phyloP scores from a whole-genome alignment of 1,284 basidiomycete genomes.

The Sporisorium iseilematis-ciliati region DNA sequence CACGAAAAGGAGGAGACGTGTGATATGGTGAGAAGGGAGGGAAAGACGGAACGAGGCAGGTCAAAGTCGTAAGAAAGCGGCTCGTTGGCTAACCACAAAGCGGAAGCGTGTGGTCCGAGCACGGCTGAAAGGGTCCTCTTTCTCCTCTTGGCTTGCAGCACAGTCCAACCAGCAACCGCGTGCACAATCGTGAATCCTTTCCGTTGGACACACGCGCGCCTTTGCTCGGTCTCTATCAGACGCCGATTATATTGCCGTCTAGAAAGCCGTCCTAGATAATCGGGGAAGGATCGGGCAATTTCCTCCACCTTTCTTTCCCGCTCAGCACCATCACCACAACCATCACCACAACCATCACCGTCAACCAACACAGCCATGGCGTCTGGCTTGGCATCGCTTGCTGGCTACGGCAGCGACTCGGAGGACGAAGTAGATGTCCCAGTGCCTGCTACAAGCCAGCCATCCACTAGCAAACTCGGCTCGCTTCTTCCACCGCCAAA shows the following conservation, averaged over 20 bases:
- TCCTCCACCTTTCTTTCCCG: slow-evolving; percentile 9
- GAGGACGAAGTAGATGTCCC: slow-evolving; percentile 10
- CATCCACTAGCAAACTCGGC: slow-evolving; percentile 16
- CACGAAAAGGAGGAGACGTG: background rate
- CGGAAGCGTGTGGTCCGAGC: slow-evolving; percentile 27
- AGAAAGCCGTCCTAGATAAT: slow-evolving; percentile 18
- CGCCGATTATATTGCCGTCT: slow-evolving; percentile 18
- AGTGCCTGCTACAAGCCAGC: background rate
- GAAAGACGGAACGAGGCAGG: background rate
- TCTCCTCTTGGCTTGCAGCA: no score
- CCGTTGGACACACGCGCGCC: background rate
- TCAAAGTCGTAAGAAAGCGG: background rate
- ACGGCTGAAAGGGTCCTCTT: background rate
- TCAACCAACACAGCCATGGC: slow-evolving; percentile 18
- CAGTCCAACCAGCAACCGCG: no score
- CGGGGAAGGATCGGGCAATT: background rate
- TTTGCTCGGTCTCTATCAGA: background rate
- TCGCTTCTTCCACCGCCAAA: slow-evolving; percentile 33
- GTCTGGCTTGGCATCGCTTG: slow-evolving; percentile 32
- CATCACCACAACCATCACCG: slow-evolving; percentile 5
- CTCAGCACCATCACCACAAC: background rate
- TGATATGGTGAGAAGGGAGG: slow-evolving; percentile 1
- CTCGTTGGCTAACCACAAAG: background rate
- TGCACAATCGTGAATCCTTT: background rate
- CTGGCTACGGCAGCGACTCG: slow-evolving; percentile 44